Base-by-base conservation (phyloP, 495 filamentous ascomycete species). In the Annulohypoxylon maeteangense region DNA sequence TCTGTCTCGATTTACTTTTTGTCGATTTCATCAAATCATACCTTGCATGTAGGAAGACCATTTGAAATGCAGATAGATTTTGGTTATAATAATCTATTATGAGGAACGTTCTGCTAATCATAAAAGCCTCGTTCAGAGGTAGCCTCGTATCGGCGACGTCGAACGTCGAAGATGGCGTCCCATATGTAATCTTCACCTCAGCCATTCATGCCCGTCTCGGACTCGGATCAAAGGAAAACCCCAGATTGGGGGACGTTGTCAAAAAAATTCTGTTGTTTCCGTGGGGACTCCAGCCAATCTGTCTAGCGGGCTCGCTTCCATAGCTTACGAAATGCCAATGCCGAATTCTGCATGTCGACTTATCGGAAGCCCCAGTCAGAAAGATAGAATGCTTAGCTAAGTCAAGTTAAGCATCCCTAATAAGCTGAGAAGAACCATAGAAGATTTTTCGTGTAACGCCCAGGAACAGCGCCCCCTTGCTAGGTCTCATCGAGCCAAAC, bases 131-230 rank as follows among this genome's bases (percentile, higher is more conserved):
- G 16, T 16, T 44, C 18, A 44, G 40, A 22, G 25, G 42, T 18
- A 62, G 20, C 50, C 50, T 65, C 57, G 56, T 58, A 55, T 65
- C 56, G 34, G 57, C 29, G n/a, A 42, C 51, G 56, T 58, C 51
- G 53, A 31, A 42, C 51, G 56, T 58, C 51, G 53, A 31, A 62
- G 65, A 51, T 69, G 54, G 62, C 51, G 65, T 16, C 47, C 31
- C 36, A 44, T 47, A 36, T 54, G 11, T 18, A 32, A 36, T 66
- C 45, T 57, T 34, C n/a, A 48, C 42, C 34, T 60, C 32, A 62
- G 31, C 34, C 56, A 10, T 54, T 65, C 56, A 73, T 73, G 70
- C 70, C 70, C 70, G 70, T 69, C 57, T 73, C 70, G 70, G 70
- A 68, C 40, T 47, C 65, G 70, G 70, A 66, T 55, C 62, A 73